phyloP scores from a whole-genome alignment of 768 basidiomycete species.

The Rhizopogon roseolus region DNA sequence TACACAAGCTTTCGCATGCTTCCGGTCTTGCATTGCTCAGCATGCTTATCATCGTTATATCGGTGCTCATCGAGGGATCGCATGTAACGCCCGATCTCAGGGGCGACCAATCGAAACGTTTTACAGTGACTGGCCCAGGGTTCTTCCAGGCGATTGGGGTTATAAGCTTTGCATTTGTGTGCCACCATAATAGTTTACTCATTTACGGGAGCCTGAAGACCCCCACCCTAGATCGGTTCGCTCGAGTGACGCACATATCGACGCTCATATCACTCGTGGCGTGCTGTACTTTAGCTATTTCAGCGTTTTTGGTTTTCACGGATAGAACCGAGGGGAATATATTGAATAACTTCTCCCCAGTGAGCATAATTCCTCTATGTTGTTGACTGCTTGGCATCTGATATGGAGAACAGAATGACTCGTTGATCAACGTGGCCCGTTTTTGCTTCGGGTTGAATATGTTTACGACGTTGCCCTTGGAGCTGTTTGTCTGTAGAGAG shows the following conservation, averaged over 20 bases:
- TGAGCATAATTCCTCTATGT: conserved; percentile 23
- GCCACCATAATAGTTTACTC: conserved; percentile 95
- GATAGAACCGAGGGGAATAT: conserved; percentile 94
- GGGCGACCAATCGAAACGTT: conserved; percentile 71
- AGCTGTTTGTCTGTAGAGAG: conserved; percentile 96
- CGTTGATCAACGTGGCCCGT: conserved; percentile 92
- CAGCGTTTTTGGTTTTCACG: conserved; percentile 86
- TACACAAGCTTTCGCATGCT: conserved; percentile 92
- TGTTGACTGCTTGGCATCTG: background rate
- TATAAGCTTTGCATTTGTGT: conserved; percentile 95
- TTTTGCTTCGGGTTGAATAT: conserved; percentile 95
- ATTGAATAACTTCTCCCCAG: conserved; percentile 87
- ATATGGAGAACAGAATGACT: conserved; percentile 49
- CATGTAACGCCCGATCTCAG: conserved; percentile 68
- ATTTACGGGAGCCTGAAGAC: conserved; percentile 93
- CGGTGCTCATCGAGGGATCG: conserved; percentile 81
- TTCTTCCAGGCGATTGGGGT: conserved; percentile 96
- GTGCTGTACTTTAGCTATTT: conserved; percentile 80
- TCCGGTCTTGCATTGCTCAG: conserved; percentile 87
- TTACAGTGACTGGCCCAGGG: conserved; percentile 72
- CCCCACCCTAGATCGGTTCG: conserved; percentile 92
- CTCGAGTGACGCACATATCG: conserved; percentile 88
- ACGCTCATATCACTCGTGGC: conserved; percentile 79
- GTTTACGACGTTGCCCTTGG: conserved; percentile 96
- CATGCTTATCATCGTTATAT: conserved; percentile 89